These are phyloP conservation scores for Rhipidocladum racemiflorum DNA, from an alignment of 176 grass and related monocot genomes.

Conservation along the genomic window DNA sequence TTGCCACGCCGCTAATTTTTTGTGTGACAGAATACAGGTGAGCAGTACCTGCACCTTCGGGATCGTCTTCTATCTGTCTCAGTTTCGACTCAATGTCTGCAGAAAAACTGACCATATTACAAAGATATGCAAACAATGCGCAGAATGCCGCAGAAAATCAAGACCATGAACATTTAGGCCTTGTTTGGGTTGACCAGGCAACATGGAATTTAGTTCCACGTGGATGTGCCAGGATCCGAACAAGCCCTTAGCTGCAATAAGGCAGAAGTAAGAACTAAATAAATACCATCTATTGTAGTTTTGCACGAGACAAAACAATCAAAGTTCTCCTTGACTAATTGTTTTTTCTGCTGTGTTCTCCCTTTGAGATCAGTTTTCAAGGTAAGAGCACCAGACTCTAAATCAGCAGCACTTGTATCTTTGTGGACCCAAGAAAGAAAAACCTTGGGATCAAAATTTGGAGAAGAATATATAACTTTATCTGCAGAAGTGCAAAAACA, in stretches of 20 bases:
- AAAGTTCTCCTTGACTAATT: constrained; percentile 98
- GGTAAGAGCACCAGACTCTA: constrained; percentile 90
- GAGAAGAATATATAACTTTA: constrained; percentile 91
- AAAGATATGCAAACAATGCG: constrained; percentile 14
- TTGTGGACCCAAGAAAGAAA: constrained; percentile 94
- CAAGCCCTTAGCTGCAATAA: background rate
- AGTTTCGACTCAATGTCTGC: constrained; percentile 93
- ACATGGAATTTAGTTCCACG: background rate
- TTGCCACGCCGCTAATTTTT: constrained; percentile 76
- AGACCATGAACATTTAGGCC: constrained; percentile 19
- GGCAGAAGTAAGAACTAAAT: constrained; percentile 19
- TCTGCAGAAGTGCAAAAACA: constrained; percentile 59
- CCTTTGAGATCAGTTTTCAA: constrained; percentile 99
- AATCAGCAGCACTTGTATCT: constrained; percentile 90
- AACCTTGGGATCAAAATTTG: constrained; percentile 91
- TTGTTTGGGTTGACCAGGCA: background rate
- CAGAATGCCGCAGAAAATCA: constrained; percentile 20
- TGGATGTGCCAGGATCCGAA: background rate
- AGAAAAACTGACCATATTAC: constrained; percentile 22
- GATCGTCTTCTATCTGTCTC: constrained; percentile 98
- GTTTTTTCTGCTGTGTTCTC: constrained; percentile 98
- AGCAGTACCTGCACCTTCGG: constrained; percentile 93
- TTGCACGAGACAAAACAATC: constrained; percentile 99
- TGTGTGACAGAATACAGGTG: constrained; percentile 86
- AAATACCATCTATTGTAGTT: constrained; percentile 95